A percentile compares a stretch with the other conserved stretches of the same genome.
Evolutionary conservation across 495 filamentous ascomycete species (phyloP).

Genomic region (Lichenothelia convexa): DNA sequence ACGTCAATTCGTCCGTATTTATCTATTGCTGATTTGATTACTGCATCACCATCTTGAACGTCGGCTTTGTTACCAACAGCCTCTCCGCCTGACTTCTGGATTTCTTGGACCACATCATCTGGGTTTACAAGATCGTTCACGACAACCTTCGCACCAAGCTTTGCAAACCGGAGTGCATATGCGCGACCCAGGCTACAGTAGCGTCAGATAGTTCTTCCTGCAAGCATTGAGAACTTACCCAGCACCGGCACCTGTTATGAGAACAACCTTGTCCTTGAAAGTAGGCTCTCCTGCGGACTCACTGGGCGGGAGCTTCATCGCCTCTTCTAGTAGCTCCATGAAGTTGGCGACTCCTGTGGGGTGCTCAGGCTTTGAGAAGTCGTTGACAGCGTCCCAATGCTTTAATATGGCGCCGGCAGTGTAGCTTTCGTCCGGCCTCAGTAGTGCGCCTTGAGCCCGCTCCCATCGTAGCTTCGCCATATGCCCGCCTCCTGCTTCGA

Average conservation of each 20-base stretch:
- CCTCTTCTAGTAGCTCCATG: slow-evolving; percentile 69
- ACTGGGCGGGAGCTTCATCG: slow-evolving; percentile 49
- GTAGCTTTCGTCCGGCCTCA: slow-evolving; percentile 75
- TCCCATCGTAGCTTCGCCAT: slow-evolving; percentile 92
- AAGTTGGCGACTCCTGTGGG: slow-evolving; percentile 83
- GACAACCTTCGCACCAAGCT: slow-evolving; percentile 73
- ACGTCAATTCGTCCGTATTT: slow-evolving; percentile 88
- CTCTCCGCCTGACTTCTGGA: slow-evolving; percentile 74
- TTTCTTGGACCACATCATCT: slow-evolving; percentile 82
- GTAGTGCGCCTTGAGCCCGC: slow-evolving; percentile 72
- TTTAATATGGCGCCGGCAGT: slow-evolving; percentile 75
- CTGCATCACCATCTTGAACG: slow-evolving; percentile 81
- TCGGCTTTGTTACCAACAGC: slow-evolving; percentile 87
- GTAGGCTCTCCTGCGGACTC: slow-evolving; percentile 60
- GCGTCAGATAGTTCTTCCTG: slow-evolving; percentile 5
- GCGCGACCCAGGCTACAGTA: slow-evolving; percentile 63
- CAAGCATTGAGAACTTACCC: slow-evolving; percentile 30
- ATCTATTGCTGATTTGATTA: slow-evolving; percentile 86
- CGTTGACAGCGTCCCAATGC: slow-evolving; percentile 73
- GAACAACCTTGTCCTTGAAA: slow-evolving; percentile 78
- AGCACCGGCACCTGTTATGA: slow-evolving; percentile 84
- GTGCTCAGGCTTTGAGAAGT: slow-evolving; percentile 73
- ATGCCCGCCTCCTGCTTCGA: slow-evolving; percentile 85
- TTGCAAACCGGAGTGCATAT: slow-evolving; percentile 83
- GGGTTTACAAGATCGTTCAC: slow-evolving; percentile 92